A percentile compares a stretch with the other conserved stretches of the same genome.
Evolutionary conservation across 2,329 filamentous ascomycete genomes (phyloP).

Genomic region (Trichocomaceae sp.): DNA sequence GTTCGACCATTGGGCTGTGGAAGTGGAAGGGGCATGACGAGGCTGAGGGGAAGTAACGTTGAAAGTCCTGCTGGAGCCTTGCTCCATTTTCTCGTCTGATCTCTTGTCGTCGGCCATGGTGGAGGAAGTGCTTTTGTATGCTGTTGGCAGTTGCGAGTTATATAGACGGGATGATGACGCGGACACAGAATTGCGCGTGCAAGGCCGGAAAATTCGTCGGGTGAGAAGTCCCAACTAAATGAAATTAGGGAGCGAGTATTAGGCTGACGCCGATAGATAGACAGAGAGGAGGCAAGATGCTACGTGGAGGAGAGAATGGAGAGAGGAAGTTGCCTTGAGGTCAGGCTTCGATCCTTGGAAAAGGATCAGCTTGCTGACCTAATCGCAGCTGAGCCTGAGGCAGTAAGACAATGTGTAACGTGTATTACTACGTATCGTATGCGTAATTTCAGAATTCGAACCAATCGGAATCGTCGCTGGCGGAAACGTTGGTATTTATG

Average conservation of each 20-base stretch:
- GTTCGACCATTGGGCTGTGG: constrained; percentile 51
- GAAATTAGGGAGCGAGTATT: not conserved
- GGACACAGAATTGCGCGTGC: not conserved
- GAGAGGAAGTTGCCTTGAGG: too few species aligned
- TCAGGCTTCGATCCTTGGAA: not conserved
- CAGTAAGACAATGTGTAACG: not conserved
- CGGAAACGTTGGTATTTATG: not conserved
- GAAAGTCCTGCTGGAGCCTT: constrained; percentile 26
- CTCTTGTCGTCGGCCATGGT: constrained; percentile 86
- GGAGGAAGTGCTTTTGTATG: constrained; percentile 10
- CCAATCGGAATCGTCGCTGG: not conserved
- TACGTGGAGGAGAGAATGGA: not conserved
- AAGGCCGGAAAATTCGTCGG: not conserved
- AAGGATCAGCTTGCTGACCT: not conserved
- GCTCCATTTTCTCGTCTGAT: constrained; percentile 56
- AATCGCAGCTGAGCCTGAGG: not conserved
- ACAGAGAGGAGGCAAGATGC: not conserved
- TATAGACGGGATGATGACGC: constrained; percentile 1
- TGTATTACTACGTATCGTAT: not conserved
- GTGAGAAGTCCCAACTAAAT: not conserved
- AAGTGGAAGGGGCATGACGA: not conserved
- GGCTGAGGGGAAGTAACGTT: not conserved
- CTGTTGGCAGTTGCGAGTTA: not conserved
- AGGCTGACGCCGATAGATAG: not conserved
- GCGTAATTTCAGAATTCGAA: not conserved